Conservation (phyloP, 2,329 filamentous ascomycete species). For the Cladosporium sp. region DNA sequence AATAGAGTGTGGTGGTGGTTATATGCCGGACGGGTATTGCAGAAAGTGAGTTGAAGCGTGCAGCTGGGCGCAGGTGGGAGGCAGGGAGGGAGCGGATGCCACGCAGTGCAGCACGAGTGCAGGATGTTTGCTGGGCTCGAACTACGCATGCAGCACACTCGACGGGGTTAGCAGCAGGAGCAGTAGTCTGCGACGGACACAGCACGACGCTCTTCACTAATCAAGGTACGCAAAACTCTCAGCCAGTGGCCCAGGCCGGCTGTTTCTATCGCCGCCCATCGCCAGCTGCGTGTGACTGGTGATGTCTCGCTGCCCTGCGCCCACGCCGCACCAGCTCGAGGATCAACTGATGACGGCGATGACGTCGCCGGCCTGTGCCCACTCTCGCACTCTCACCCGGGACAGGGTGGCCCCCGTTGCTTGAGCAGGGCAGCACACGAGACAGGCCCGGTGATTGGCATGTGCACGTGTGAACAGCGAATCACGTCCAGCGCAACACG, state of each 20-base stretch:
- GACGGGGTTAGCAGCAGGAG: too few relatives aligned
- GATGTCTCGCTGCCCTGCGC: not conserved
- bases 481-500: not conserved
- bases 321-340: not conserved
- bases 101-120: not conserved
- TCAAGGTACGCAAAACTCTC: too few relatives aligned
- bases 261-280: too few relatives aligned
- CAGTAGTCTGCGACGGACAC: too few relatives aligned
- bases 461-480: not conserved
- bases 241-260: too few relatives aligned
- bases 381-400: not conserved
- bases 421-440: not conserved
- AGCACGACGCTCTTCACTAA: too few relatives aligned
- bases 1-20: not conserved
- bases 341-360: not conserved
- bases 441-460: not conserved
- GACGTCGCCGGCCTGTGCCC: not conserved
- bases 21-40: not conserved
- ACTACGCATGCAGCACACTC: too few relatives aligned
- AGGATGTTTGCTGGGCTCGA: too few relatives aligned
- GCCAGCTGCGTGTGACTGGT: not conserved
- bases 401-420: too few relatives aligned
- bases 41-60: not conserved
- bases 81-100: not conserved
- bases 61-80: not conserved